A percentile compares a stretch with the other conserved stretches of the same genome.
Conservation (phyloP, 805 yeast species). For the Metschnikowia kofuensis region DNA sequence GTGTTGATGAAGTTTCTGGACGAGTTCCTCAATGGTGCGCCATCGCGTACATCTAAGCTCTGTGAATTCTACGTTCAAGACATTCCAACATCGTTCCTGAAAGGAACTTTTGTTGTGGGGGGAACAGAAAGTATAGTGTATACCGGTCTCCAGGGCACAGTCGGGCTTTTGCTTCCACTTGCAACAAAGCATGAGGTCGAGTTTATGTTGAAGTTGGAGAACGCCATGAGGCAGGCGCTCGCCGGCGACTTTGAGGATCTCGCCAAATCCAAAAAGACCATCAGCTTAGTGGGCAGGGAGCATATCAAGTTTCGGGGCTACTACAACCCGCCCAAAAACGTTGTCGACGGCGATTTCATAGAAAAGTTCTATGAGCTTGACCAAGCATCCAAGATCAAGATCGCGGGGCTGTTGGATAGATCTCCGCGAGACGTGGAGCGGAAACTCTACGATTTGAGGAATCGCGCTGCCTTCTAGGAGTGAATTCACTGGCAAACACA, state of each 20-base stretch:
- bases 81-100: constrained; percentile 58
- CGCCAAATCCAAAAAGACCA: constrained; percentile 22
- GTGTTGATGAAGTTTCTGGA: constrained; percentile 28
- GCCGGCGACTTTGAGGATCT: constrained; percentile 25
- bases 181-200: constrained; percentile 58
- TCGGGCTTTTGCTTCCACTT: constrained; percentile 74
- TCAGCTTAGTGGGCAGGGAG: constrained; percentile 59
- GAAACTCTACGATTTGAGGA: constrained; percentile 51
- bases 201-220: constrained; percentile 56
- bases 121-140: constrained; percentile 68
- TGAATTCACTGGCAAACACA: background rate
- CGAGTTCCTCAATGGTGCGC: constrained; percentile 46
- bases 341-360: constrained; percentile 85
- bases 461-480: constrained; percentile 35
- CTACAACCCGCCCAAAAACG: constrained; percentile 72
- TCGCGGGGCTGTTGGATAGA: constrained; percentile 44
- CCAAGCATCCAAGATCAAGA: constrained; percentile 31
- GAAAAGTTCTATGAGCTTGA: constrained; percentile 49
- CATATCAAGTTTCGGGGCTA: constrained; percentile 69
- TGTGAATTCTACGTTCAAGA: constrained; percentile 71
- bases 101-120: constrained; percentile 53
- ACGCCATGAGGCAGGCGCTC: constrained; percentile 33
- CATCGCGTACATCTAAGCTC: constrained; percentile 46
- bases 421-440: constrained; percentile 48
- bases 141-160: constrained; percentile 76